These are phyloP conservation scores for Rutstroemia sydowiana DNA, from an alignment of 2,329 filamentous ascomycete genomes.

Conservation along the genomic window DNA sequence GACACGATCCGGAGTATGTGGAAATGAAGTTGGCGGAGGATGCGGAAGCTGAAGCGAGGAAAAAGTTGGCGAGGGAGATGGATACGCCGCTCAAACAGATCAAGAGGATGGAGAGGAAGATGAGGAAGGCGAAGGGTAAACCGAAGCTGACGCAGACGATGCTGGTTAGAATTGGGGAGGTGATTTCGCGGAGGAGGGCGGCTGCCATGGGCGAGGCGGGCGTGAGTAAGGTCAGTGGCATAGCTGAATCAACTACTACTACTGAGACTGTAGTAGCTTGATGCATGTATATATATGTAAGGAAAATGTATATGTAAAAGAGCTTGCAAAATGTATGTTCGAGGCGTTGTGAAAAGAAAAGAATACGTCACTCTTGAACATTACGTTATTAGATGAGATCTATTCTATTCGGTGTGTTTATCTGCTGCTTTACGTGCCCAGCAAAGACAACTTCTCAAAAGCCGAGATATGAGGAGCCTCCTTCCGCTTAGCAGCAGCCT, in stretches of 20 bases:
- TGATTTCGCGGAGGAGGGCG: slow-evolving; percentile 26
- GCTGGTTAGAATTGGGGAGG: slow-evolving; percentile 28
- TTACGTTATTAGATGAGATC: neutral
- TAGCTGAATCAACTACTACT: neutral
- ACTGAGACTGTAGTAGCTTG: slow-evolving; percentile 7
- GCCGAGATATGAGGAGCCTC: slow-evolving; percentile 27
- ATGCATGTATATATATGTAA: slow-evolving; percentile 27
- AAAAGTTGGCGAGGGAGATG: slow-evolving; percentile 24
- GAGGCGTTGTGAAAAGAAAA: slow-evolving; percentile 18
- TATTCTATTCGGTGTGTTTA: neutral
- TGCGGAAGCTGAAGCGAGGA: slow-evolving; percentile 33
- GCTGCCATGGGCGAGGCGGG: slow-evolving; percentile 16
- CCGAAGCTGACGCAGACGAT: slow-evolving; percentile 25
- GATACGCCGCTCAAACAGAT: slow-evolving; percentile 28
- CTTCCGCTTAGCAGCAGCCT: slow-evolving; percentile 24
- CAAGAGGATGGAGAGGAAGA: slow-evolving; percentile 23
- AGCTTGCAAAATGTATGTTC: slow-evolving; percentile 3
- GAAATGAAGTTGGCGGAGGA: slow-evolving; percentile 55
- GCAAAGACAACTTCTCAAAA: slow-evolving; percentile 39
- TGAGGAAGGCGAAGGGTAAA: slow-evolving; percentile 28
- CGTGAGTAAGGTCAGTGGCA: slow-evolving; percentile 4
- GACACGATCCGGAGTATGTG: slow-evolving; percentile 70
- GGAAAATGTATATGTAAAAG: slow-evolving; percentile 10
- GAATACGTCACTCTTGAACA: slow-evolving; percentile 13
- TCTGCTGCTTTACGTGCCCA: slow-evolving; percentile 21